Evolutionary conservation across 495 filamentous ascomycete genomes (phyloP).

Genomic region (Penicillium cinerascens): DNA sequence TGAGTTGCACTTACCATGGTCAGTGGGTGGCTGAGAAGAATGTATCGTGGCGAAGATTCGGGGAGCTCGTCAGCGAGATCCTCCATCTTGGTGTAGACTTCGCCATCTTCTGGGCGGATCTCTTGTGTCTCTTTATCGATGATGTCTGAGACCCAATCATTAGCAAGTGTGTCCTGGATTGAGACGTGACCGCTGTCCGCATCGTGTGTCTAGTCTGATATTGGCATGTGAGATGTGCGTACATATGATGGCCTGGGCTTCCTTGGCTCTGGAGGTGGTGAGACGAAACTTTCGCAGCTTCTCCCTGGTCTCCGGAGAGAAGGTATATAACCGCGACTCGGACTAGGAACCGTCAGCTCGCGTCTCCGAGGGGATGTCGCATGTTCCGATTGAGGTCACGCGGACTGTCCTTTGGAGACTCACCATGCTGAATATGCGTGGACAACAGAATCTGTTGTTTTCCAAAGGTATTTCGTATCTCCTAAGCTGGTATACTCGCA

Average conservation of each 20-base stretch:
- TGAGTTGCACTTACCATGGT: slow-evolving; percentile 60
- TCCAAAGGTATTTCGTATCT: background rate
- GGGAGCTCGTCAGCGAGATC: slow-evolving; percentile 85
- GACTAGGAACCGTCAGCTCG: slow-evolving; percentile 52
- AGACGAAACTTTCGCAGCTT: slow-evolving; percentile 90
- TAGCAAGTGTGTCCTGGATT: background rate
- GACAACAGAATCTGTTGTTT: background rate
- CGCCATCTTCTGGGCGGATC: slow-evolving; percentile 72
- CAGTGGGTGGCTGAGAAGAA: slow-evolving; percentile 85
- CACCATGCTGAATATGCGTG: slow-evolving; percentile 14
- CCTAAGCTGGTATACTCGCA: background rate
- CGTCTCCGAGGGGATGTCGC: background rate
- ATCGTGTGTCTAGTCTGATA: background rate
- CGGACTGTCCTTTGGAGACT: background rate
- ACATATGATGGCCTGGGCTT: slow-evolving; percentile 92
- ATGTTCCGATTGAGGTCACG: background rate
- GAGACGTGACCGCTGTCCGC: background rate
- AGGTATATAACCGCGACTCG: slow-evolving; percentile 87
- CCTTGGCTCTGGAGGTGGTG: slow-evolving; percentile 79
- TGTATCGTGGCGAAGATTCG: slow-evolving; percentile 84
- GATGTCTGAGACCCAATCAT: slow-evolving; percentile 27
- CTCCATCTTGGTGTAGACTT: slow-evolving; percentile 73
- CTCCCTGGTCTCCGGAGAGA: slow-evolving; percentile 82
- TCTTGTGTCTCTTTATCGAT: slow-evolving; percentile 87
- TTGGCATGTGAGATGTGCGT: slow-evolving; percentile 43